phyloP scores from a whole-genome alignment of 306 rosid species.

The Dalbergia cochinchinensis region DNA sequence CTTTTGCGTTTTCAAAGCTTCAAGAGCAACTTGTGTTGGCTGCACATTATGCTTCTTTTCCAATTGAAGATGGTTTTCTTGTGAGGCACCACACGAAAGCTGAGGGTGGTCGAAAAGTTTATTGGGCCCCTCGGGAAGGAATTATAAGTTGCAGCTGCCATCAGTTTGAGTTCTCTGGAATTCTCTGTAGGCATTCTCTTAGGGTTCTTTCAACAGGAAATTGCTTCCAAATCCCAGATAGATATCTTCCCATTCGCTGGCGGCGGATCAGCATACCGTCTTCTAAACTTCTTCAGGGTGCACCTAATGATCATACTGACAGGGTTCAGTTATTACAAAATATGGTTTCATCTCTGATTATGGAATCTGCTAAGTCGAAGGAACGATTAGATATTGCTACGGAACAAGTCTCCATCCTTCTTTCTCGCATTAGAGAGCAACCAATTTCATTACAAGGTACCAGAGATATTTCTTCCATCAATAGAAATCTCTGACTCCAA shows the following conservation, averaged over 20 bases:
- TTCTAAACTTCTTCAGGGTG: slow-evolving; percentile 65
- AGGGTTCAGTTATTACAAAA: slow-evolving; percentile 76
- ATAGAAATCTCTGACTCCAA: slow-evolving; percentile 60
- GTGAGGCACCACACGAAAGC: slow-evolving; percentile 95
- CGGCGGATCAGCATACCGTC: slow-evolving; percentile 78
- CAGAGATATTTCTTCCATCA: slow-evolving; percentile 65
- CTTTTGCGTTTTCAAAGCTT: slow-evolving; percentile 93
- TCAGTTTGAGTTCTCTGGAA: slow-evolving; percentile 95
- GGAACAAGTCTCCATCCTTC: slow-evolving; percentile 77
- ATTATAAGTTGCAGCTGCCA: slow-evolving; percentile 92
- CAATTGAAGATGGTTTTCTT: slow-evolving; percentile 86
- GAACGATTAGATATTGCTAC: slow-evolving; percentile 87
- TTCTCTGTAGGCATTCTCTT: slow-evolving; percentile 91
- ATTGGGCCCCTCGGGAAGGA: slow-evolving; percentile 87
- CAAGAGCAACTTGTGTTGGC: slow-evolving; percentile 98
- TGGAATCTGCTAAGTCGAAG: slow-evolving; percentile 87
- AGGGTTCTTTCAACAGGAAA: slow-evolving; percentile 93
- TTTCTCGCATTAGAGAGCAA: slow-evolving; percentile 79
- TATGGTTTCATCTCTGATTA: slow-evolving; percentile 77
- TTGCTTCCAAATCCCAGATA: slow-evolving; percentile 94
- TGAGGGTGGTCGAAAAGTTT: slow-evolving; percentile 88
- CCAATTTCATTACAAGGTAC: slow-evolving; percentile 73
- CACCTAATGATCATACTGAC: slow-evolving; percentile 72
- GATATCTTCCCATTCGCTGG: slow-evolving; percentile 95
- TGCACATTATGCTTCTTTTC: slow-evolving; percentile 93